Evolutionary conservation across 306 rosid species (phyloP), one percentile per base, ranked within the genome.

Genomic region (Citrullus colocynthis): DNA sequence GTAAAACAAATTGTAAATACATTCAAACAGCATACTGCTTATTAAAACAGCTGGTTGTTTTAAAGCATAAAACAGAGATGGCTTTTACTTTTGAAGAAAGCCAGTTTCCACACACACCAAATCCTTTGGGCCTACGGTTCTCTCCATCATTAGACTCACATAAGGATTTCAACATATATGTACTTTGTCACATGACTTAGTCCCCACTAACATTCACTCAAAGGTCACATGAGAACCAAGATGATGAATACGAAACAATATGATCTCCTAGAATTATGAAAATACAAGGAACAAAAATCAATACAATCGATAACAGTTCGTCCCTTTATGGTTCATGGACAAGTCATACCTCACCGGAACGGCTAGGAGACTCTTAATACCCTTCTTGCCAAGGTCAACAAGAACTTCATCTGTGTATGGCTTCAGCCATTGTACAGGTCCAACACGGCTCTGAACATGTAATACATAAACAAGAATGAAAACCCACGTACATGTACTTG

Each of bases 361-460:
- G 66, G 99, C 99, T 83, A 96, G 87, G 74, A 96, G 99, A 79
- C 90, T 96, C 81, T 70, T 91, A 51, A 96, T 90, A 58, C 99
- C 99, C 76, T 88, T 93, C 92, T 88, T 85, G 85, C 99, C 99
- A 69, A 96, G 99, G 86, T 93, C 96, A 78, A 96, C 96, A 15
- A 96, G 93, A 85, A 89, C 97, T 86, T 96, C 88, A 82, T 96
- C 99, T 15, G 99, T 93, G 80, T 96, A 96, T 1, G 99, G 99
- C 81, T 96, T 93, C 86, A 96, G 85, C 99, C 98, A 96, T 84
- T 96, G 91, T 77, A 96, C 97, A 64, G 99, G 99, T 80, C 99
- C 99, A 84, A 96, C 99, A 48, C 99, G 97, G 85, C 99, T 96
- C 99, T 96, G 86, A 60, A 34, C 17, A 55, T 9, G 39, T 4